Conservation (phyloP, 139 green algal genomes). For the Closterium sp. region DNA sequence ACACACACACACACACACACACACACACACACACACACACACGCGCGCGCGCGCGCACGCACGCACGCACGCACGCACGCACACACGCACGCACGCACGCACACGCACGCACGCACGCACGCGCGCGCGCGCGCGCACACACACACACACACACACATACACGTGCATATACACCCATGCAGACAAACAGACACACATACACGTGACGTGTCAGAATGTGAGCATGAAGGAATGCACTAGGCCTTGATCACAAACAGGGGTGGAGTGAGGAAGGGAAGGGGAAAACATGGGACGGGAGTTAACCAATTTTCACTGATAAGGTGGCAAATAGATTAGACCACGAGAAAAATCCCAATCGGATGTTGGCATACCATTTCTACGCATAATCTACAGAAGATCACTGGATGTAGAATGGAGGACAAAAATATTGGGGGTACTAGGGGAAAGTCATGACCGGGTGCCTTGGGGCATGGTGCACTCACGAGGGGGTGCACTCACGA, state of each 20-base stretch:
- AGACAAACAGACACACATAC: neutral
- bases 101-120: neutral
- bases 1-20: neutral
- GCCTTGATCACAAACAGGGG: too few relatives aligned
- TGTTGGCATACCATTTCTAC: too few relatives aligned
- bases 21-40: neutral
- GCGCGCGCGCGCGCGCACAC: neutral
- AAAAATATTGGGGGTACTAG: neutral
- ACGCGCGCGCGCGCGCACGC: neutral
- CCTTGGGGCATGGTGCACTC: neutral
- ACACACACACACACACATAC: neutral
- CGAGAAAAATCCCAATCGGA: too few relatives aligned
- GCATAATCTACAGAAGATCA: too few relatives aligned
- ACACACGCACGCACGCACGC: neutral
- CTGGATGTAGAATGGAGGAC: too few relatives aligned
- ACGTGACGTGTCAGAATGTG: too few relatives aligned
- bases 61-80: neutral
- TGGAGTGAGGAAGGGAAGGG: too few relatives aligned
- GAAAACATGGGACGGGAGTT: too few relatives aligned
- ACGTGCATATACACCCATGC: neutral
- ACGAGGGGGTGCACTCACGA: constrained; percentile 46
- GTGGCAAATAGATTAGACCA: too few relatives aligned
- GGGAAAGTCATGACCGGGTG: neutral
- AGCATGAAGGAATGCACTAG: neutral
- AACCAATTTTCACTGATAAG: too few relatives aligned